Base-by-base conservation (phyloP, 352 stramenopile species). In the Halophytophthora polymorphica region DNA sequence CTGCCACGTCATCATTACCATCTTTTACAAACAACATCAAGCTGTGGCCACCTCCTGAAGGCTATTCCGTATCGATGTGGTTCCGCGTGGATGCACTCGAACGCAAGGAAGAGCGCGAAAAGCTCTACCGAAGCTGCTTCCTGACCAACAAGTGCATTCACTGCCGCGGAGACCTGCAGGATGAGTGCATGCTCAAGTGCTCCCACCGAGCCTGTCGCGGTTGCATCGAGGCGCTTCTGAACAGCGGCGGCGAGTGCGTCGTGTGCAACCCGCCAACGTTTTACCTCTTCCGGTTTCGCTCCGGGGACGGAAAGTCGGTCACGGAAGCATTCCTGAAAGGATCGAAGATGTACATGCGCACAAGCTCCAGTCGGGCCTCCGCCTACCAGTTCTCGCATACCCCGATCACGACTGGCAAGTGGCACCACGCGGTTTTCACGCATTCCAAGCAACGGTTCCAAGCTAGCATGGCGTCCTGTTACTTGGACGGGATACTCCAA, bases 241-340 rank as follows among this genome's bases (percentile, higher is more conserved):
- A 69, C 41, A 69, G 48, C 45, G 75, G 77, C 6, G 80, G 77
- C 1, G 80, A 88, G 40, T 90, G 80, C 35, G 67, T 81, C 7
- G 69, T 88, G 37, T 90, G 80, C 53, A 90, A 90, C 36, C 69
- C 77, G 8, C 80, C 80, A 2, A 85, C 73, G 45, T 85, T 90
- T 46, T 88, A 84, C 48, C 45, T 90, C 12, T 88, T 81, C 34
- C 68, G 80, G 18, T 80, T 88, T 63, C 77, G 80, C 1, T 90
- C 80, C 7, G 58, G 73, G 14, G 80, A 90, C 43, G 64, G 68
- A 14, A 88, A 88, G 40, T 88, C 75, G 3, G 70, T 90, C 15
- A 79, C 66, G 38, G 80, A 90, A 57, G 49, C 73, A 17, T 88
- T 86, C 46, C 35, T 90, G 10, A 82, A 82, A 55, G 80, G 77